Base-by-base conservation (phyloP, 371 early-diverging fungal genomes). In the Smittium culicis region DNA sequence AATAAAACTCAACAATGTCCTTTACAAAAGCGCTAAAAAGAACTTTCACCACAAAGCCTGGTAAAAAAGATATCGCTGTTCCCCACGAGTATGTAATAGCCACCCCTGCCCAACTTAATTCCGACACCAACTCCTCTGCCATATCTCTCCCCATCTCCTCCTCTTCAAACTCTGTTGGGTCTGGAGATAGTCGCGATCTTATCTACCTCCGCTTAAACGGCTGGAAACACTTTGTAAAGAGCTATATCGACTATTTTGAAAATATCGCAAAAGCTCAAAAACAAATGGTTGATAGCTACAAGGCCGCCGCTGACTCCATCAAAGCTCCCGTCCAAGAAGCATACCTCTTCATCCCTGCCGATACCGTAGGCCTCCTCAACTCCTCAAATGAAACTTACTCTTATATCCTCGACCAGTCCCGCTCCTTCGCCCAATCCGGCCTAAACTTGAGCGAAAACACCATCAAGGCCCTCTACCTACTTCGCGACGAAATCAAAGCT, bases 181-280 rank as follows among this genome's bases (percentile, higher is more conserved):
- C 73, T 34, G 77, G 77, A n/a, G 74, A 68, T 59, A 34, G 34
- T 11, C 35, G 67, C 61, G 77, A 77, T 64, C 54, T 77, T 17
- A 70, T 72, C 64, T 65, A 68, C 70, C 78, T 74, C 66, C 66
- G 77, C 25, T 72, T 77, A 34, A 32, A 55, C 29, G 75, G 71
- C 25, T 77, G 77, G 77, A 66, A 67, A 67, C 68, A 69, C 33
- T 67, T 72, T 20, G 74, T 77, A 0, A 69, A 71, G 28, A 74
- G 70, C 69, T 72, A 77, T 68, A 66, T 62, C 1, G 71, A 68
- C 65, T 77, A 57, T 65, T 77, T 77, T 25, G 61, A 28, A 25
- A 77, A 72, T 66, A 71, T 77, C 69, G 71, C 68, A 1, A 77
- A 74, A 11, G 73, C 73, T 24, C 73, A 77, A 60, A 65, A 70